A percentile compares a stretch with the other conserved stretches of the same genome.
phyloP scores from a whole-genome alignment of 345 rosid genomes.

The Salix dunnii region DNA sequence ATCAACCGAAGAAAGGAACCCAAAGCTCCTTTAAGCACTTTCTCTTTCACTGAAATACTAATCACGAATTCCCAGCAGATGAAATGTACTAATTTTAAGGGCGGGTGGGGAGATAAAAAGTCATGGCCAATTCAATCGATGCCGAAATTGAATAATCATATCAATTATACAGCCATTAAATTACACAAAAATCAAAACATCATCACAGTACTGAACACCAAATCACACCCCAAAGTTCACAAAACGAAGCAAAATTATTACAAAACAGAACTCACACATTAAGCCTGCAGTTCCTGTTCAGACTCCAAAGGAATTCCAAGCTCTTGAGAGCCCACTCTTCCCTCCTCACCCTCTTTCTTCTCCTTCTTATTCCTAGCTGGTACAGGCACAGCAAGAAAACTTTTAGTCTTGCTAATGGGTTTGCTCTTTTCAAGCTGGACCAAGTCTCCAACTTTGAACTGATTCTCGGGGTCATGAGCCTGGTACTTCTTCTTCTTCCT shows the following conservation, averaged over 20 bases:
- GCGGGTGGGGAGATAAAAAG: background rate
- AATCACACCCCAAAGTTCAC: background rate
- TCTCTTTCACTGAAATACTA: background rate
- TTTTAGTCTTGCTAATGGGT: slow-evolving; percentile 88
- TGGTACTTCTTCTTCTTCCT: slow-evolving; percentile 90
- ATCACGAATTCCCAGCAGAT: background rate
- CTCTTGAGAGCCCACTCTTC: slow-evolving; percentile 22
- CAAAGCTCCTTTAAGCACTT: background rate
- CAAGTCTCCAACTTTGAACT: slow-evolving; percentile 68
- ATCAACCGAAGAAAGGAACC: background rate
- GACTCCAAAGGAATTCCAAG: slow-evolving; percentile 74
- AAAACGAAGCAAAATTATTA: slow-evolving; percentile 8
- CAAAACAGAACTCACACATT: slow-evolving; percentile 10
- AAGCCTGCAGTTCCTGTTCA: slow-evolving; percentile 39
- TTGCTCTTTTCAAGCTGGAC: slow-evolving; percentile 69
- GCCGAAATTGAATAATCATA: background rate
- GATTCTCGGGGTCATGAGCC: slow-evolving; percentile 87
- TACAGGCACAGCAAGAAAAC: slow-evolving; percentile 57
- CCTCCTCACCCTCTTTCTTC: slow-evolving; percentile 14
- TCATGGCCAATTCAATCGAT: background rate
- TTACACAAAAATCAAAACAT: background rate
- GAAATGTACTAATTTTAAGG: background rate
- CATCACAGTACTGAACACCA: background rate
- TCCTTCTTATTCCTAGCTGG: slow-evolving; percentile 31
- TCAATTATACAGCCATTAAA: background rate